Evolutionary conservation across 352 stramenopile genomes (phyloP), one percentile per base, ranked within the genome.

Genomic region (Pythium vanterpoolii): DNA sequence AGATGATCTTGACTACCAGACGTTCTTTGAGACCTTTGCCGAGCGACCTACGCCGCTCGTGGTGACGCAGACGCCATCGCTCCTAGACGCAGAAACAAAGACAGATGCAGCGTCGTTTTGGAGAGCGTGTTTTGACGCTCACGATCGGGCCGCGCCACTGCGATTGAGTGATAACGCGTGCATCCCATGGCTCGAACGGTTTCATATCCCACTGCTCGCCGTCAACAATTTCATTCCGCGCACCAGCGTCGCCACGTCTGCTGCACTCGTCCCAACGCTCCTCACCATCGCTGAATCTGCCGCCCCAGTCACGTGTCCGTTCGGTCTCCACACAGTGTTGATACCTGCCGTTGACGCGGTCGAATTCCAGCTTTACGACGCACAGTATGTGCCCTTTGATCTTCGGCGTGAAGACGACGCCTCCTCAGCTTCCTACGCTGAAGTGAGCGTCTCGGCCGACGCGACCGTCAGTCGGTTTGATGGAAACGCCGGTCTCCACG

Each of bases 161-260:
- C 68, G 48, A 10, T 18, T 72, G 1, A 50, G 70, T 4, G 43
- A 85, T 1, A 51, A 56, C 11, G 64, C 40, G 21, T 93, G 83
- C 34, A 42, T 36, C 1, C 19, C 50, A 1, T 56, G 74, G 3
- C 61, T 93, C 23, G 54, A 74, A 18, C 42, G 54, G 19, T 87
- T 90, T 23, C 75, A 63, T 5, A 76, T 93, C 7, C 81, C 83
- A 1, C 48, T 77, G 11, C 76, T 73, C 51, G 59, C 83, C 16
- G 68, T 73, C 1, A 82, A 91, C 65, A 74, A 90, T 67, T 93
- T 86, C 64, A n/a, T 90, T 18, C 72, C 77, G 30, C 76, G 83
- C 23, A 85, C 83, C 7, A 80, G 82, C 40, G 66, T 68, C 8
- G 73, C 72, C 6, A 47, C 68, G 10, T 24, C 62, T 13, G 38